Percentiles rank a stretch among this genome's conserved stretches.
Evolutionary conservation across 352 stramenopile genomes (phyloP).

Genomic region (Phytophthora syringae): DNA sequence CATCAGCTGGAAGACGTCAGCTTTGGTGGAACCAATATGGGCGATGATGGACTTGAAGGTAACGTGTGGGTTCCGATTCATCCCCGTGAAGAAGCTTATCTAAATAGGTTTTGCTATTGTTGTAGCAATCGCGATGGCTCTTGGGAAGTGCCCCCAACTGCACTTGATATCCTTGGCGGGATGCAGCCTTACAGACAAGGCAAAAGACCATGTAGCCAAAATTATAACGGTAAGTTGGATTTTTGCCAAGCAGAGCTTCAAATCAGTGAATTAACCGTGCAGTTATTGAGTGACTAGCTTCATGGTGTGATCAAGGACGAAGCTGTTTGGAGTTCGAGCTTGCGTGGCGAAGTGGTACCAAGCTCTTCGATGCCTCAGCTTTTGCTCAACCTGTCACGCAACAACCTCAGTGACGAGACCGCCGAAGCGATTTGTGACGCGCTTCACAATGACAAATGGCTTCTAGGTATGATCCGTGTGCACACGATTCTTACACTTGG

Average conservation of each 20-base stretch:
- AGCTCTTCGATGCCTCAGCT: slow-evolving; percentile 23
- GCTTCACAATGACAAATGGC: slow-evolving; percentile 76
- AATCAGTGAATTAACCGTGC: background rate
- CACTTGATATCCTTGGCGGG: slow-evolving; percentile 50
- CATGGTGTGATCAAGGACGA: slow-evolving; percentile 62
- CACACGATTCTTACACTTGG: background rate
- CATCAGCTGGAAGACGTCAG: slow-evolving; percentile 35
- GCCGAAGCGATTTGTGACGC: slow-evolving; percentile 48
- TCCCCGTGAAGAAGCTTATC: background rate
- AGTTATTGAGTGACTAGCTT: slow-evolving; percentile 36
- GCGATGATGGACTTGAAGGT: slow-evolving; percentile 38
- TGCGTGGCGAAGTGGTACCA: slow-evolving; percentile 42
- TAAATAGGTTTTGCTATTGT: background rate
- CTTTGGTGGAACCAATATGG: slow-evolving; percentile 26
- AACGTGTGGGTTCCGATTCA: background rate
- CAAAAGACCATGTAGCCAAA: slow-evolving; percentile 60
- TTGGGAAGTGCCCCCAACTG: slow-evolving; percentile 50
- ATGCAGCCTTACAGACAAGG: slow-evolving; percentile 58
- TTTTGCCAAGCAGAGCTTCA: background rate
- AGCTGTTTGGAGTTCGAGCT: slow-evolving; percentile 59
- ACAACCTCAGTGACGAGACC: slow-evolving; percentile 48
- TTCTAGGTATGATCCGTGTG: slow-evolving; percentile 40
- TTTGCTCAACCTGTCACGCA: slow-evolving; percentile 61
- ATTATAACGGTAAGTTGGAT: slow-evolving; percentile 54
- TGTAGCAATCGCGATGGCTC: slow-evolving; percentile 42